A percentile compares a stretch with the other conserved stretches of the same genome.
phyloP scores from a whole-genome alignment of 495 filamentous ascomycete species.

The Mytilinidion resinicola region DNA sequence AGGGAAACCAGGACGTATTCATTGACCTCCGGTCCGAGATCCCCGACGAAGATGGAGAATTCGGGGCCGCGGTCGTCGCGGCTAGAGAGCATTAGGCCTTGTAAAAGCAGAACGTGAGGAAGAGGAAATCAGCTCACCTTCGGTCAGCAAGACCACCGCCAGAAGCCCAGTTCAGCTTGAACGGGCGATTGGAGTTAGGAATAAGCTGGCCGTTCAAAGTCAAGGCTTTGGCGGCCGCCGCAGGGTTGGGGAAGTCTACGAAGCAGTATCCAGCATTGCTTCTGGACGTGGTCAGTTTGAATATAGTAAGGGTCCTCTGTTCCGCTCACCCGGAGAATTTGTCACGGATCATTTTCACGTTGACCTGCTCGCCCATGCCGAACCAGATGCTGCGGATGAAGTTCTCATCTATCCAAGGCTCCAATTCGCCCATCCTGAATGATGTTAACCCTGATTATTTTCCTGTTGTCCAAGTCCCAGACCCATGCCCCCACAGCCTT shows the following conservation, averaged over 20 bases:
- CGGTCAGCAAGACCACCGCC: conserved; percentile 92
- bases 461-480: too few species aligned
- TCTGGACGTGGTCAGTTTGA: conserved; percentile 30
- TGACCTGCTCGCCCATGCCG: conserved; percentile 84
- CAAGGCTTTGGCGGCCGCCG: conserved; percentile 85
- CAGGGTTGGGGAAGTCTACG: conserved; percentile 80
- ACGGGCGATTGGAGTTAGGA: conserved; percentile 87
- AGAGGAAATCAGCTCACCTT: conserved; percentile 50
- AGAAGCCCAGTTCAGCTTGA: conserved; percentile 99
- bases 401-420: conserved; percentile 98
- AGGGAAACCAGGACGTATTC: conserved; percentile 96
- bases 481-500: background rate
- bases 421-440: conserved; percentile 93
- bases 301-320: background rate
- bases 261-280: conserved; percentile 99
- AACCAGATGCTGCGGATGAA: conserved; percentile 94
- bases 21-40: conserved; percentile 96
- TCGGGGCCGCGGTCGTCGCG: conserved; percentile 94
- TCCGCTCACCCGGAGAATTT: conserved; percentile 90
- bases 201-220: conserved; percentile 83
- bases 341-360: conserved; percentile 99
- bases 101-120: background rate
- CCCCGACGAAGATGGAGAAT: conserved; percentile 94
- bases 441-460: conserved; percentile 3
- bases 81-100: conserved; percentile 39